Base-by-base conservation (phyloP, 1,284 basidiomycete genomes). In the Cryptococcus sp. region DNA sequence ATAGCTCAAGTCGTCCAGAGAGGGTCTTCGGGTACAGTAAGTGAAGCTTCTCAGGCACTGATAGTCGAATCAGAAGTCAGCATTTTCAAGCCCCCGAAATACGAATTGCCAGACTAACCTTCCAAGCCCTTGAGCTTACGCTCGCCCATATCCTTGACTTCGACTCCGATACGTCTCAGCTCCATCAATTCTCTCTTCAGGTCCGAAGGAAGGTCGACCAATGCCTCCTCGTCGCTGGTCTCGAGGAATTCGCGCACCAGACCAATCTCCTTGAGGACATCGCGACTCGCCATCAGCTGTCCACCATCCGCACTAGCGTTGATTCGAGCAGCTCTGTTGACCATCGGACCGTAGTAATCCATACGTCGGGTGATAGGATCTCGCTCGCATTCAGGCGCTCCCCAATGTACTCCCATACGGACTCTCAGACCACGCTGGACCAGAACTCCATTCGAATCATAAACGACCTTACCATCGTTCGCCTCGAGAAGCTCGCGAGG, bases 361-460 rank as follows among this genome's bases (percentile, higher is more conserved):
- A 99, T 99, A 25, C 96, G 88, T 61, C 87, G 82, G 5, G 94
- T 99, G 74, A 96, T 89, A 1, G 92, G 89, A 78, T 99, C 96
- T 11, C 86, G 85, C 73, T 98, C 94, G 74, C 93, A 98, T 46
- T 93, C 85, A 0, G 96, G 96, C 25, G 79, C 79, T 37, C 96
- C 96, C 76, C 89, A 94, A 77, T 99, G 96, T 48, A 99, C 89
- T 46, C 96, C 95, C 95, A 99, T 99, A 44, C 96, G 87, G 3
- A 99, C 91, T 19, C 92, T 93, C 17, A 99, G 80, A 10, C 95
- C 96, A 7, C 93, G 86, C 51, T 91, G 87, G 60, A 98, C 84
- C 50, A 94, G 74, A 57, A 82, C 84, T 7, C 87, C 89, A 17
- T 86, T 72, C 0, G 82, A 74, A 70, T 94, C 93, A 70, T 82